Conservation (phyloP, 306 rosid species). For the Adenanthera pavonina region DNA sequence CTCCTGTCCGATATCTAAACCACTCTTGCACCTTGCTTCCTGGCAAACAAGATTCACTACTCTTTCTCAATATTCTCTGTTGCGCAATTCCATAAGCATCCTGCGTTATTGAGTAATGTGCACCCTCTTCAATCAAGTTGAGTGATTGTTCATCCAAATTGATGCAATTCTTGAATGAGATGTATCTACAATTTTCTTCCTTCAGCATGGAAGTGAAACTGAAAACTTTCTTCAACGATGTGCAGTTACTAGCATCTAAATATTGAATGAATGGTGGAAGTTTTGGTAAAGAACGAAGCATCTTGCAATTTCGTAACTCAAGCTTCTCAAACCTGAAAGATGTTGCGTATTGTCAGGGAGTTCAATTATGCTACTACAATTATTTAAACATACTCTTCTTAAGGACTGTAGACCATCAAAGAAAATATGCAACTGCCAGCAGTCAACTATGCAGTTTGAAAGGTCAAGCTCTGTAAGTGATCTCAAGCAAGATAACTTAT, state of each 20-base stretch:
- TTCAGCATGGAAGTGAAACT: neutral
- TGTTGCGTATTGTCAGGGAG: slow-evolving; percentile 3
- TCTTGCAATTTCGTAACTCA: fast-evolving
- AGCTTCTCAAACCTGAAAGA: neutral
- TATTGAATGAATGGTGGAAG: neutral
- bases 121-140: neutral
- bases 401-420: neutral
- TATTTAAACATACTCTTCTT: neutral
- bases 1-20: neutral
- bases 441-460: neutral
- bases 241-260: neutral
- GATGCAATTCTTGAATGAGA: neutral
- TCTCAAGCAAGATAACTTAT: neutral
- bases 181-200: no score
- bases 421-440: neutral
- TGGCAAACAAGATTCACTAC: neutral
- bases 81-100: neutral
- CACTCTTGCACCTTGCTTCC: neutral
- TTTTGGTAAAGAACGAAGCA: slow-evolving; percentile 33
- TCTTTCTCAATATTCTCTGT: no score
- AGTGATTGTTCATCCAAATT: neutral
- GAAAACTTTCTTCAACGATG: neutral
- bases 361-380: neutral
- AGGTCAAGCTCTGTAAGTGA: neutral
- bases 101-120: neutral